phyloP scores from a whole-genome alignment of 179 eudicot species.

The Beta lomatogona region DNA sequence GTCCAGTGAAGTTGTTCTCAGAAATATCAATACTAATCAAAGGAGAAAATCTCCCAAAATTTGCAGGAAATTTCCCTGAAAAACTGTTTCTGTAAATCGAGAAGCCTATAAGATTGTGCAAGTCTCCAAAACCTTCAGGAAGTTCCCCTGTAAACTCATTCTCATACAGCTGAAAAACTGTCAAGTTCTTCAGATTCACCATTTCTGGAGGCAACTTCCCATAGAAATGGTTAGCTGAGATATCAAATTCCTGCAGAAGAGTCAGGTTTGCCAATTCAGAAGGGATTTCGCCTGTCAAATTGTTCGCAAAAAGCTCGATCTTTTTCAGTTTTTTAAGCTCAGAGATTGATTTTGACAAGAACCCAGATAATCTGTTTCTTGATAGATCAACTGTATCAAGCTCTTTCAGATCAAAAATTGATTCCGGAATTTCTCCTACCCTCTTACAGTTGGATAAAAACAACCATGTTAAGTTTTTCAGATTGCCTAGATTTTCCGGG shows the following conservation, averaged over 20 bases:
- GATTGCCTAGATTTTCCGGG: constrained; percentile 62
- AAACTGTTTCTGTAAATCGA: constrained; percentile 73
- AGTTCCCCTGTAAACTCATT: constrained; percentile 76
- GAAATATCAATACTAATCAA: constrained; percentile 71
- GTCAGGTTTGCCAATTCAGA: constrained; percentile 58
- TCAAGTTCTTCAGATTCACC: constrained; percentile 65
- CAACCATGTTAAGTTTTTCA: constrained; percentile 70
- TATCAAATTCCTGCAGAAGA: constrained; percentile 71
- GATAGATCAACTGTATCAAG: constrained; percentile 70
- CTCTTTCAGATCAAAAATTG: constrained; percentile 57
- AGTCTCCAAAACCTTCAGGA: constrained; percentile 69
- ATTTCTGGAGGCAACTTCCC: constrained; percentile 68
- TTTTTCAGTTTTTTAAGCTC: constrained; percentile 53
- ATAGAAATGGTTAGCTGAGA: constrained; percentile 68
- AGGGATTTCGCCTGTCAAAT: constrained; percentile 76
- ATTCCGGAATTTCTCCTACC: constrained; percentile 71
- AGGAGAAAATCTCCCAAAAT: constrained; percentile 72
- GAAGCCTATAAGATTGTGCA: constrained; percentile 52
- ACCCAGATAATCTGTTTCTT: constrained; percentile 62
- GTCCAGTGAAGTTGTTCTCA: constrained; percentile 74
- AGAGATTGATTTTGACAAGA: constrained; percentile 51
- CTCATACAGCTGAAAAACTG: constrained; percentile 60
- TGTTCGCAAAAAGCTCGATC: constrained; percentile 76
- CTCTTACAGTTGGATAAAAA: constrained; percentile 51
- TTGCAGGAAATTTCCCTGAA: constrained; percentile 67